Percentiles rank a stretch among this genome's conserved stretches.
phyloP scores from a whole-genome alignment of 1,284 basidiomycete species.

The Ganoderma boninense region DNA sequence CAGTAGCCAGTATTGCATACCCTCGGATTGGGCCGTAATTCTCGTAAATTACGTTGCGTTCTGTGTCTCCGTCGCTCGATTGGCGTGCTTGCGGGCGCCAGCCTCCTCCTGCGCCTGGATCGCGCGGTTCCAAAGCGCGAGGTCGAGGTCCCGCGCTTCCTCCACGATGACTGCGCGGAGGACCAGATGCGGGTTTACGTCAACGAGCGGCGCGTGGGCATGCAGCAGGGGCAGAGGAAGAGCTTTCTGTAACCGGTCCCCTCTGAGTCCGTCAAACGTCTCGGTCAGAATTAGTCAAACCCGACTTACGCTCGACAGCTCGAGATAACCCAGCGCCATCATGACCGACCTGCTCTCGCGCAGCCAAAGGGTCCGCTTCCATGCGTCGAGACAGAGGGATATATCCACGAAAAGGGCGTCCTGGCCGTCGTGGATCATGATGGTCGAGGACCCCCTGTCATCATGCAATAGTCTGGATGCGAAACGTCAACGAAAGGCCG shows the following conservation, averaged over 20 bases:
- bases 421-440: constrained; percentile 56
- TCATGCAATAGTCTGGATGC: constrained; percentile 23
- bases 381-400: constrained; percentile 54
- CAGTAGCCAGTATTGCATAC: not conserved
- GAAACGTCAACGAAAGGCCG: not conserved
- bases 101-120: constrained; percentile 35
- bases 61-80: not conserved
- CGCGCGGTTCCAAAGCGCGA: constrained; percentile 53
- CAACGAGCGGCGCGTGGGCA: constrained; percentile 30
- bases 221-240: constrained; percentile 28
- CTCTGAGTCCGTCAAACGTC: not conserved
- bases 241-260: constrained; percentile 15
- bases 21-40: not conserved
- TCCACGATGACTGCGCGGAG: constrained; percentile 60
- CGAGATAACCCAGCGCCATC: constrained; percentile 64
- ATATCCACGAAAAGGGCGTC: constrained; percentile 61
- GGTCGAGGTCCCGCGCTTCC: constrained; percentile 53
- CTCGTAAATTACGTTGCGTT: not conserved
- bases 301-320: constrained; percentile 51
- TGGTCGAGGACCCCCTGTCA: constrained; percentile 38
- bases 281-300: not conserved
- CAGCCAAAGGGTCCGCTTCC: constrained; percentile 50
- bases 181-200: constrained; percentile 50
- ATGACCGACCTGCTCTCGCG: constrained; percentile 58
- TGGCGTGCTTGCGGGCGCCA: not conserved